These are phyloP conservation scores for Ambrosiella beaveri DNA, from an alignment of 2,329 filamentous ascomycete genomes.

Conservation along the genomic window DNA sequence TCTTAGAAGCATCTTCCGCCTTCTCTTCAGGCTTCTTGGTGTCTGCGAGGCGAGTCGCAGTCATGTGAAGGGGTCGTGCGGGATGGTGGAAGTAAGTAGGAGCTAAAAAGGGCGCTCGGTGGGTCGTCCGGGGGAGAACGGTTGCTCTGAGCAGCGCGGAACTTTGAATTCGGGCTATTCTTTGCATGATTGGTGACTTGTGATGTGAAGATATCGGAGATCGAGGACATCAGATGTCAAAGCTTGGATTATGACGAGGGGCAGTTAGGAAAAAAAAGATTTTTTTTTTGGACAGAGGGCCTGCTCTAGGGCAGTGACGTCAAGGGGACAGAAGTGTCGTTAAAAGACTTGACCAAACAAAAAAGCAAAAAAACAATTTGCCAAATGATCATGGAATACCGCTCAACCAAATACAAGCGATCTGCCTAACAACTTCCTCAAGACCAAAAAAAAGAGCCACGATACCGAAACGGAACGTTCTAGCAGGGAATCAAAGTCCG, in stretches of 20 bases:
- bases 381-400: too few species aligned
- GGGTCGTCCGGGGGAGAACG: constrained; percentile 22
- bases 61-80: constrained; percentile 22
- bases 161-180: constrained; percentile 6
- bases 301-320: neutral
- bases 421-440: neutral
- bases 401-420: neutral
- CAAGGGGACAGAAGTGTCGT: neutral
- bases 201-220: neutral
- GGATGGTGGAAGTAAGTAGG: constrained; percentile 22
- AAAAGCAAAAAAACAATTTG: constrained; percentile 8
- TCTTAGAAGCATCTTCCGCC: constrained; percentile 14
- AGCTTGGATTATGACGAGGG: neutral
- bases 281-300: constrained; percentile 1
- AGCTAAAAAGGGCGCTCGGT: constrained; percentile 26
- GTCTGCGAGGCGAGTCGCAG: neutral
- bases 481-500: constrained; percentile 2
- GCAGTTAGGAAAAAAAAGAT: neutral
- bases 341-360: neutral
- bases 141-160: constrained; percentile 5
- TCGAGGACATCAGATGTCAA: neutral
- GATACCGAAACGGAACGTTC: constrained; percentile 11
- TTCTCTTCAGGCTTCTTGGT: constrained; percentile 3
- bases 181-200: constrained; percentile 4
- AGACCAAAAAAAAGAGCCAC: constrained; percentile 1